These are phyloP conservation scores for Ochromonas danica DNA, from an alignment of 108 stramenopile species.

Conservation along the genomic window DNA sequence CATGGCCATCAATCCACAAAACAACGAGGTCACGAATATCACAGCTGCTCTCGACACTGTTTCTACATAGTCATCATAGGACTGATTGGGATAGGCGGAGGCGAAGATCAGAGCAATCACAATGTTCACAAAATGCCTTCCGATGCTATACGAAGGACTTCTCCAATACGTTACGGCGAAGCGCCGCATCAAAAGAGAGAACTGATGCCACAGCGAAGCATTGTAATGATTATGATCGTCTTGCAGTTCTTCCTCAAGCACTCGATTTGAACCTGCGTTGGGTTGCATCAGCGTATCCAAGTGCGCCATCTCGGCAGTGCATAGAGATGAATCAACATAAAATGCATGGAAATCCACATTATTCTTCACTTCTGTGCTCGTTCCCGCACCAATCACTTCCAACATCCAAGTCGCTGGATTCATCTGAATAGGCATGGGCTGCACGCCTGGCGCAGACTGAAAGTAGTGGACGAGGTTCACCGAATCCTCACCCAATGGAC, in stretches of 20 bases:
- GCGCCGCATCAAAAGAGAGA: neutral
- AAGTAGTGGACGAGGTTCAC: neutral
- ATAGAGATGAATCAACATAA: neutral
- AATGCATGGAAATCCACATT: neutral
- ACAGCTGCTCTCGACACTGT: no score
- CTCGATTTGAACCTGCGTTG: neutral
- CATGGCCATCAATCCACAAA: no score
- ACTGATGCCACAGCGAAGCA: neutral
- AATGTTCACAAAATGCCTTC: neutral
- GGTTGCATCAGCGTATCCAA: neutral
- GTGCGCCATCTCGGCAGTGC: neutral
- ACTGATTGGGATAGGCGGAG: no score
- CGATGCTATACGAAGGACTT: neutral
- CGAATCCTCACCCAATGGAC: conserved; percentile 32
- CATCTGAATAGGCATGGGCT: no score
- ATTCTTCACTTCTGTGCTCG: no score
- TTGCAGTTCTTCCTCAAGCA: neutral
- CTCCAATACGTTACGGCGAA: neutral
- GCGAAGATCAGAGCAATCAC: no score
- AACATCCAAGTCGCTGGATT: no score
- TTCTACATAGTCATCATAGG: no score
- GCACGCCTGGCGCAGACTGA: no score
- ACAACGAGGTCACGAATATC: no score
- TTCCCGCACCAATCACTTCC: no score
- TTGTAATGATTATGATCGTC: neutral